These are phyloP conservation scores for Eimeria brunetti DNA, from an alignment of 169 alveolate species.

Conservation along the genomic window DNA sequence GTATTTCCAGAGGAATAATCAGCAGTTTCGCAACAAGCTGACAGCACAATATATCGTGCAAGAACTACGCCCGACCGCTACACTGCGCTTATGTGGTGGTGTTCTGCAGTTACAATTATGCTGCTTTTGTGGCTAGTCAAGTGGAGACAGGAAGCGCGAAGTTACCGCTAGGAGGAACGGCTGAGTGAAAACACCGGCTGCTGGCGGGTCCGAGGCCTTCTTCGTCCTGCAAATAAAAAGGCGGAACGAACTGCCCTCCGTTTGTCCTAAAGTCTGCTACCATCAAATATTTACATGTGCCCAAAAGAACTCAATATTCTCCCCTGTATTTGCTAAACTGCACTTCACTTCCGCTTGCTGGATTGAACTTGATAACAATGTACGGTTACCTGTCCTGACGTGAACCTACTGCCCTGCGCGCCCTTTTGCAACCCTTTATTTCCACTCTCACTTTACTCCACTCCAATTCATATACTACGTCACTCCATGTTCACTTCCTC, in stretches of 20 bases:
- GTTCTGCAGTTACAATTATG: not conserved
- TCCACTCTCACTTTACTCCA: not conserved
- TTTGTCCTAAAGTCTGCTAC: not conserved
- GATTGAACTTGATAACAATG: not conserved
- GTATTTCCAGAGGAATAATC: not conserved
- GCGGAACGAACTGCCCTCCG: not conserved
- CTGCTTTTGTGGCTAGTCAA: not conserved
- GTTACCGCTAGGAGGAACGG: constrained; percentile 79
- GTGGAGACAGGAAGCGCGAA: not conserved
- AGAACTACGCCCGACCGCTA: not conserved
- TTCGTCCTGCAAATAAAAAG: constrained; percentile 31
- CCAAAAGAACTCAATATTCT: not conserved
- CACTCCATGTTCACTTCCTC: not conserved
- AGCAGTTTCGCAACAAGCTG: not conserved
- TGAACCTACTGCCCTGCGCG: not conserved
- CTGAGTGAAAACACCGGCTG: constrained; percentile 82
- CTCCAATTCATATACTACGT: not conserved
- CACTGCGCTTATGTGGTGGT: not conserved
- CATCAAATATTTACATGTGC: not conserved
- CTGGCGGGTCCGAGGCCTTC: constrained; percentile 74
- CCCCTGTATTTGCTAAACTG: not conserved
- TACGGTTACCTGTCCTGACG: not conserved
- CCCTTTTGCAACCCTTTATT: not conserved
- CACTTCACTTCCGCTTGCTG: not conserved
- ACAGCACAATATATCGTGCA: not conserved